Evolutionary conservation across 2,329 filamentous ascomycete genomes (phyloP), one percentile per base, ranked within the genome.

Genomic region (Cordyceps sp.): DNA sequence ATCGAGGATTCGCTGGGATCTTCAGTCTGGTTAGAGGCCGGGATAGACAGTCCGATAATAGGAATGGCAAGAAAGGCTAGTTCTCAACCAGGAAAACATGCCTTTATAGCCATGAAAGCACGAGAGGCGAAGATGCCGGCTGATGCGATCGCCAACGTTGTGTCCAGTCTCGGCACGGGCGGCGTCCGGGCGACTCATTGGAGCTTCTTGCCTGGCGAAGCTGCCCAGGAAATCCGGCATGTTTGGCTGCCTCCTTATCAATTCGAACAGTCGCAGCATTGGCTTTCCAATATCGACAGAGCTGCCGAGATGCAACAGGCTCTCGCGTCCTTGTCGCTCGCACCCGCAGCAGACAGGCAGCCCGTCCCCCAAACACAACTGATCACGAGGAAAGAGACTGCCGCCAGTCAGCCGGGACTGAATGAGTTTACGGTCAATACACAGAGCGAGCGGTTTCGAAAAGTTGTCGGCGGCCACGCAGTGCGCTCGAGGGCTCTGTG

Each of bases 1-100:
- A 22, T 56, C 1, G 36, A 36, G 7, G 30, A 34, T 12, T 30
- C 40, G 13, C 36, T 45, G 13, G 42, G 44, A 2, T 31, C 33
- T 0, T 39, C 37, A 24, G 34, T 49, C 14, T 56, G 45, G 43
- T 35, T 57, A 5, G 54, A 57, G 30, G 49, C 48, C 4, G 53
- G 54, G 6, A 46, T 46, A 1, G 41, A 39, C 9, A 50, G 53
- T 0, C 48, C 51, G 1, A 45, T 57, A 6, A 48, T 49, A 0
- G 16, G 35, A 6, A 55, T 59, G 48, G 46, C 44, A 1, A 36
- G 40, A 10, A 46, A 48, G 3, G 50, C 50, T 1, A 34, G 54
- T 10, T 36, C 5, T 4, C 8, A 9, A 18, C 12, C 7, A 3
- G 13, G 18, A 8, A 9, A 18, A 4, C 29, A 34, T 18, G 26